These are phyloP conservation scores for Trichophaea hybrida DNA, from an alignment of 2,329 filamentous ascomycete genomes.

Conservation along the genomic window DNA sequence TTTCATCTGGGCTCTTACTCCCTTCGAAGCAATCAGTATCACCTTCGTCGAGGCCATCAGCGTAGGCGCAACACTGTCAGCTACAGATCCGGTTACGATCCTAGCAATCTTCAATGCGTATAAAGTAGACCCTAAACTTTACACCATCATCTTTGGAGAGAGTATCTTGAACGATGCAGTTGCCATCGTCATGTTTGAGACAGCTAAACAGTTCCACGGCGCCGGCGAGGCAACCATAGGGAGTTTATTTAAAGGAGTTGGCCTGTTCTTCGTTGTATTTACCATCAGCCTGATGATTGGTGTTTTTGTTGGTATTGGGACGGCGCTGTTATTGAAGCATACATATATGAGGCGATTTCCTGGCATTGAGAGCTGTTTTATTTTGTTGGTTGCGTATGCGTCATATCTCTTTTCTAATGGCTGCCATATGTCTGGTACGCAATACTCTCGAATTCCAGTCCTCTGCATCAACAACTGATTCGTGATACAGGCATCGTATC, in stretches of 20 bases:
- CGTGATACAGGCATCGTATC: constrained; percentile 67
- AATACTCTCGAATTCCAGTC: neutral
- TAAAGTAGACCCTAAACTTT: constrained; percentile 96
- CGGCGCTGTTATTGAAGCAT: constrained; percentile 81
- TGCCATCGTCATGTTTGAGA: constrained; percentile 96
- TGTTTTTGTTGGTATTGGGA: constrained; percentile 69
- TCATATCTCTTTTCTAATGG: constrained; percentile 98
- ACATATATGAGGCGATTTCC: constrained; percentile 84
- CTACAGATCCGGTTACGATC: constrained; percentile 94
- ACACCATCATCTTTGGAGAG: constrained; percentile 97
- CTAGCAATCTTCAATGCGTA: constrained; percentile 98
- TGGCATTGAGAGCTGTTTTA: constrained; percentile 90
- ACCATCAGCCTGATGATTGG: constrained; percentile 88
- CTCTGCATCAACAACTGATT: neutral
- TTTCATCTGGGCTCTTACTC: constrained; percentile 76
- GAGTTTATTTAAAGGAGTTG: constrained; percentile 78
- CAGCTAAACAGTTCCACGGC: constrained; percentile 76
- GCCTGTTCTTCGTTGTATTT: constrained; percentile 90
- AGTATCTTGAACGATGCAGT: constrained; percentile 97
- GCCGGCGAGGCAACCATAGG: constrained; percentile 57
- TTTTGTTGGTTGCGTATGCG: constrained; percentile 86
- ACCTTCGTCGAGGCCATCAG: constrained; percentile 92
- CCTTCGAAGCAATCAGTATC: constrained; percentile 71
- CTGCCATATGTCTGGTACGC: constrained; percentile 80
- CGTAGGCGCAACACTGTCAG: constrained; percentile 87